Percentiles rank a stretch among this genome's conserved stretches.
Conservation (phyloP, 2,329 filamentous ascomycete genomes). For the Cercospora sojina region DNA sequence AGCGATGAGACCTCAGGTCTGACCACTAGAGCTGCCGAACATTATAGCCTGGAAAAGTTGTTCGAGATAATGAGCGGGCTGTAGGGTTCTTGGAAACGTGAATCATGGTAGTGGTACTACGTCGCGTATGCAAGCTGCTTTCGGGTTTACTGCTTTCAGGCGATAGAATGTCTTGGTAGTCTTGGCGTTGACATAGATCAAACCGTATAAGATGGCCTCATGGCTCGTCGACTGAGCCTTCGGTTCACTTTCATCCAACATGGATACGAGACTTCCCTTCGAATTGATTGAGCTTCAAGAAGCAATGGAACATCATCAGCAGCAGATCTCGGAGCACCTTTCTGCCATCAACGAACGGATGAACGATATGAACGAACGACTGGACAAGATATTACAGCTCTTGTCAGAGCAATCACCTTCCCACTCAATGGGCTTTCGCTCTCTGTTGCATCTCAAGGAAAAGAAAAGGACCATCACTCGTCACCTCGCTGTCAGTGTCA, state of each 20-base stretch:
- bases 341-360: neutral
- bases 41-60: neutral
- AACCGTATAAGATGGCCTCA: neutral
- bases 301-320: neutral
- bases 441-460: neutral
- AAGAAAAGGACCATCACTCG: neutral
- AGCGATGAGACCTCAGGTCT: neutral
- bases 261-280: neutral
- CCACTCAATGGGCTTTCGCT: neutral
- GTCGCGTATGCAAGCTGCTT: neutral
- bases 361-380: neutral
- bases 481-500: neutral
- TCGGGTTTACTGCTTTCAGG: neutral
- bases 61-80: neutral
- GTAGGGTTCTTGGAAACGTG: neutral
- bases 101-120: neutral
- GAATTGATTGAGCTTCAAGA: neutral
- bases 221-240: neutral
- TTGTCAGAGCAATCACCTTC: neutral
- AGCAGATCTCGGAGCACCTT: neutral
- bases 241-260: neutral
- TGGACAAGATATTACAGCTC: neutral
- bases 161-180: neutral
- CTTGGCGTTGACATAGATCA: neutral
- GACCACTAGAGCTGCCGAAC: neutral